Base-by-base conservation (phyloP, 2,329 filamentous ascomycete species). In the Colletotrichum musae region DNA sequence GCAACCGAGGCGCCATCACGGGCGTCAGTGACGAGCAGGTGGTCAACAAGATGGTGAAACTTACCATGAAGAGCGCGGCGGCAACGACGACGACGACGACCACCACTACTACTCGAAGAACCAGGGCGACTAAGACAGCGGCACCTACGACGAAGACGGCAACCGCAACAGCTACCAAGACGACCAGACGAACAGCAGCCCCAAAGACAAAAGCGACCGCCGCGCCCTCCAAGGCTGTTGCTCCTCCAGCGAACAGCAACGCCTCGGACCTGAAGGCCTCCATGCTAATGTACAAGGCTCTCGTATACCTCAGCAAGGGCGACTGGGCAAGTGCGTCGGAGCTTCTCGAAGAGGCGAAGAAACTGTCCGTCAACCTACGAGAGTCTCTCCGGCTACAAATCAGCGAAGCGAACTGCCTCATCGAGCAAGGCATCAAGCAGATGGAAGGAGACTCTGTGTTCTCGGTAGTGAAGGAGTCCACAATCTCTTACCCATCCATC, bases 401-500 rank as follows among this genome's bases (percentile, higher is more conserved):
- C 63, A 85, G 89, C 12, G 89, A 88, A 66, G 93, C 92, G 21
- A 89, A 89, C 62, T 89, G 92, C 53, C 87, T 93, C 51, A 84
- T 94, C 69, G 86, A 89, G 16, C 87, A 92, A 77, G 92, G 91
- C 71, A 85, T 92, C 74, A 89, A 92, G 54, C 87, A 92, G 75
- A 93, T 97, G 84, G 87, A 91, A 13, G 87, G 88, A 5, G 93
- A 97, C 79, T 91, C 95, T 3, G 92, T 96, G 4, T 97, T 95
- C 78, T 97, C 94, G 18, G 93, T 95, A 10, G 87, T 98, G 16
- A 93, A 95, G 53, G 96, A 99, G 75, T 98, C 96, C 0, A 97
- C 94, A 0, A 91, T 98, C 28, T 97, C 94, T 0, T 92, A 95
- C 69, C 94, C 95, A 1, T 91, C 93, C 0, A 84, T 95, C 45